Conservation (phyloP, 23 red algal genomes). For the Gracilaria vermiculophylla region DNA sequence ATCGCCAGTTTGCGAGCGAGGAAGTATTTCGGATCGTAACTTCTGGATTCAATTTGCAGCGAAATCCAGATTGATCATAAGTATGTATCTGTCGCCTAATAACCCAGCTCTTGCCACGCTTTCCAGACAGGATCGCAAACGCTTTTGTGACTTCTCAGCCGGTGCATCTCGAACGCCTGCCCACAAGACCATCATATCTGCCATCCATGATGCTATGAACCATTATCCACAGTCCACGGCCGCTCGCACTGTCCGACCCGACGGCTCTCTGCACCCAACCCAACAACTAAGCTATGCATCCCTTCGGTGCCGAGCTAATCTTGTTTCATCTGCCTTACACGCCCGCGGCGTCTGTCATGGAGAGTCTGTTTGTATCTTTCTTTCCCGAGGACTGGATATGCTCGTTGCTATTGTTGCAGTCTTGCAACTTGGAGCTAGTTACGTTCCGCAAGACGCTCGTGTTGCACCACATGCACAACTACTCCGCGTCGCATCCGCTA, state of each 20-base stretch:
- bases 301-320: neutral
- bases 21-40: too few species aligned
- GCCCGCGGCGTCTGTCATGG: neutral
- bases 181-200: neutral
- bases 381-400: constrained; percentile 22
- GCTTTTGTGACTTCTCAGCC: constrained; percentile 16
- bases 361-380: constrained; percentile 34
- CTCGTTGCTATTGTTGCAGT: constrained; percentile 28
- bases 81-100: neutral
- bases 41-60: neutral
- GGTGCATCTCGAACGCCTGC: neutral
- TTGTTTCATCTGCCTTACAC: neutral
- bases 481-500: neutral
- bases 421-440: constrained; percentile 21
- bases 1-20: too few species aligned
- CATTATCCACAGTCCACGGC: neutral
- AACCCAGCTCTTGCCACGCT: constrained; percentile 17
- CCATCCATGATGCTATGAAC: neutral
- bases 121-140: neutral
- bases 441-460: constrained; percentile 38
- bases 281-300: neutral
- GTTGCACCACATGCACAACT: constrained; percentile 20
- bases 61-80: neutral
- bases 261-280: constrained; percentile 1
- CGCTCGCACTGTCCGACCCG: neutral